Evolutionary conservation across 2,329 filamentous ascomycete species (phyloP).

Genomic region (Dactylellina parvicollis): DNA sequence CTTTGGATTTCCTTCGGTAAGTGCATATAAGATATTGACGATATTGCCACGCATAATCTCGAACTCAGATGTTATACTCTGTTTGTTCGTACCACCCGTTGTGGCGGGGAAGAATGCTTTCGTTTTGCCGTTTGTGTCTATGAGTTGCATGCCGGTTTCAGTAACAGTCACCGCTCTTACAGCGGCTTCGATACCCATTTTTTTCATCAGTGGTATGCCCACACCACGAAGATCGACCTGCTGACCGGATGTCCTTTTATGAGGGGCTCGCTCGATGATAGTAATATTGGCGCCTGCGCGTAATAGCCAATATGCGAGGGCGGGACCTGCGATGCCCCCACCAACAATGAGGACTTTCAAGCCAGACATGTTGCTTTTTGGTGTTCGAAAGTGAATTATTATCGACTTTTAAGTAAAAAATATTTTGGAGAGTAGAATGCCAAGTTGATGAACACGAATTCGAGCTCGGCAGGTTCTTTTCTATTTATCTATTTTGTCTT

Average conservation of each 20-base stretch:
- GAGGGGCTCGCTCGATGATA: constrained; percentile 62
- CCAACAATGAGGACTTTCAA: constrained; percentile 66
- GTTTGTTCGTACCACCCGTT: constrained; percentile 62
- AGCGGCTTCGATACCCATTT: constrained; percentile 62
- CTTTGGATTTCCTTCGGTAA: constrained; percentile 56
- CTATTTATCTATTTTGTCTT: too few species aligned
- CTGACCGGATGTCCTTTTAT: constrained; percentile 62
- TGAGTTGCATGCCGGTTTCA: constrained; percentile 65
- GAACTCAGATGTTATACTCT: constrained; percentile 67
- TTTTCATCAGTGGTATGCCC: constrained; percentile 61
- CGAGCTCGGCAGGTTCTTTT: too few species aligned
- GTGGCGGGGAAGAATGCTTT: constrained; percentile 63
- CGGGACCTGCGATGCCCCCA: constrained; percentile 64
- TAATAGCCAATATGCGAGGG: constrained; percentile 63
- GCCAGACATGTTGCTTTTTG: too few species aligned
- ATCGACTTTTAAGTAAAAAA: too few species aligned
- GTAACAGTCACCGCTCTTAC: constrained; percentile 62
- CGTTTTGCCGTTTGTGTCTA: constrained; percentile 62
- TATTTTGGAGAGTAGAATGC: too few species aligned
- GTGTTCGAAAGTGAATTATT: too few species aligned
- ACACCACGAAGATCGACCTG: constrained; percentile 65
- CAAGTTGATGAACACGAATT: too few species aligned
- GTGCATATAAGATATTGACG: constrained; percentile 65
- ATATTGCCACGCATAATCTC: constrained; percentile 71
- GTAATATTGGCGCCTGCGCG: constrained; percentile 62